Evolutionary conservation across 2,329 filamentous ascomycete species (phyloP), one percentile per base, ranked within the genome.

Genomic region (Penicillium sp.): DNA sequence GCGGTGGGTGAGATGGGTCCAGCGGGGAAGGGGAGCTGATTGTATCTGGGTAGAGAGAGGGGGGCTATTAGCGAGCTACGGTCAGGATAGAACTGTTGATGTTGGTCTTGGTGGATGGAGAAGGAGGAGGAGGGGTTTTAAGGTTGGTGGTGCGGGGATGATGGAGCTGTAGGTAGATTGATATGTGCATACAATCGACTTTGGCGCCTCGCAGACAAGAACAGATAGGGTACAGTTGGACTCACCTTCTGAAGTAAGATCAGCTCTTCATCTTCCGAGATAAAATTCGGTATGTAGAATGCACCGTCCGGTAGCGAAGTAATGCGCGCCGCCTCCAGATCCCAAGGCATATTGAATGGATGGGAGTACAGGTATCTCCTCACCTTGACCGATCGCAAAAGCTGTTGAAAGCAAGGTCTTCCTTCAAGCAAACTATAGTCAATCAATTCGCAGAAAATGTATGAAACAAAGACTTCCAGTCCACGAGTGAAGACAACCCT

Each of bases 241-340:
- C 22, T 13, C 25, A 38, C 91, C 82, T 92, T 95, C 56, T 86
- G 79, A 52, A 96, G 79, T 7, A 97, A 85, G 7, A 79, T 71
- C 35, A 80, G 75, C 78, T 97, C 92, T 76, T 97, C 93, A 48
- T 89, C 85, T 57, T 81, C 76, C 4, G 84, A 89, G 74, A 98
- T 89, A 79, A 97, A 97, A 74, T 93, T 82, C 7, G 92, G 84
- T 59, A 97, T 89, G 78, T 98, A 97, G 80, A 89, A 97, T 57
- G 92, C 90, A 37, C 71, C 72, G 3, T 70, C 65, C 0, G 77
- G 74, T 40, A 79, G 61, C 10, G 65, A 65, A 5, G 54, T 65
- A 55, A 79, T 76, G 52, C 71, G 69, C 38, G 67, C 68, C n/a
- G 64, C 58, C 60, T 76, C 68, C 7, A 79, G 68, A 61, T 68